phyloP scores from a whole-genome alignment of 495 filamentous ascomycete species.

The Talaromyces thailandensis region DNA sequence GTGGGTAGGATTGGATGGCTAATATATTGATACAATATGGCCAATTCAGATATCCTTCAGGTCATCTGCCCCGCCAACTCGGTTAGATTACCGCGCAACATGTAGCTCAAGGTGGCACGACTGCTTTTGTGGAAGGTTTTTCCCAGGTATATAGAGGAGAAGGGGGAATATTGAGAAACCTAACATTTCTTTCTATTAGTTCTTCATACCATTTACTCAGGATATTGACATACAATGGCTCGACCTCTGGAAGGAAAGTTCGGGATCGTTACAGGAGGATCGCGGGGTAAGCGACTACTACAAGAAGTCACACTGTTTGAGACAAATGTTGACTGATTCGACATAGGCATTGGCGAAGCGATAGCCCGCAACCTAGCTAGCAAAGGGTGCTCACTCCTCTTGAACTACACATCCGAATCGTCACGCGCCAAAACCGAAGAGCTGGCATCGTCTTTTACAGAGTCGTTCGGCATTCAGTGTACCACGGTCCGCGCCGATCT shows the following conservation, averaged over 20 bases:
- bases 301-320: not conserved
- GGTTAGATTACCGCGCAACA: constrained; percentile 2
- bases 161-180: not conserved
- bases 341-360: constrained; percentile 74
- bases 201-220: not conserved
- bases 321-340: constrained; percentile 2
- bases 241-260: constrained; percentile 54
- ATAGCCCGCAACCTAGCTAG: constrained; percentile 69
- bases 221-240: constrained; percentile 7
- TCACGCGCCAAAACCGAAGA: constrained; percentile 31
- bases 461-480: constrained; percentile 31
- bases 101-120: not conserved
- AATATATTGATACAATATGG: not conserved
- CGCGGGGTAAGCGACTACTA: constrained; percentile 45
- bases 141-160: not conserved
- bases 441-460: constrained; percentile 34
- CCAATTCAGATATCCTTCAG: not conserved
- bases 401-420: constrained; percentile 63
- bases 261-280: constrained; percentile 69
- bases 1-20: not conserved
- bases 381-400: constrained; percentile 60
- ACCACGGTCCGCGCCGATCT: constrained; percentile 51
- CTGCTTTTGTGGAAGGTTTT: not conserved
- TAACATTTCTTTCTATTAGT: not conserved
- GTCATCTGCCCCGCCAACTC: constrained; percentile 1